Conservation (phyloP, 2,329 filamentous ascomycete species). For the Xylariaceae sp. region DNA sequence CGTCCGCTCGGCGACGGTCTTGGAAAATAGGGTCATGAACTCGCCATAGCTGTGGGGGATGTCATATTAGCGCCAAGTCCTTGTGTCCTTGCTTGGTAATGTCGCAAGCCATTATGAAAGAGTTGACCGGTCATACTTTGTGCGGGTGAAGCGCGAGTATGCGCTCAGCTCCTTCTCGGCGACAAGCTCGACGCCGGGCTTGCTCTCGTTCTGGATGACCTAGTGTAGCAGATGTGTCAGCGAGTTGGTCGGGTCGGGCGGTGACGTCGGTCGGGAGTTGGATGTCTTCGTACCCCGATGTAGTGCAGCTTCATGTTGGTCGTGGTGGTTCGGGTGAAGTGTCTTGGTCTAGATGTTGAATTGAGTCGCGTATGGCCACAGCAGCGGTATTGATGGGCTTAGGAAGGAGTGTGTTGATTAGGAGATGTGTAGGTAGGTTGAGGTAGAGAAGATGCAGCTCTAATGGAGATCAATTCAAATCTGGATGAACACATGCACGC, state of each 20-base stretch:
- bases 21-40: constrained; percentile 82
- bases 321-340: constrained; percentile 2
- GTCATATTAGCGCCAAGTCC: constrained; percentile 15
- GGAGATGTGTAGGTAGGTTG: no score
- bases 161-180: constrained; percentile 73
- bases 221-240: constrained; percentile 34
- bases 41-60: constrained; percentile 44
- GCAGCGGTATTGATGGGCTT: no score
- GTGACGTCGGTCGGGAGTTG: constrained; percentile 20
- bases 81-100: not conserved
- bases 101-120: not conserved
- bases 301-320: constrained; percentile 79
- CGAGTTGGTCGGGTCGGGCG: constrained; percentile 5
- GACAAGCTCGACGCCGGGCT: constrained; percentile 74
- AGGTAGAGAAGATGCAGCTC: no score
- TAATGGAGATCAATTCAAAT: no score
- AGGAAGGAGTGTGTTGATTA: no score
- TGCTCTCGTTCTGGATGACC: constrained; percentile 78
- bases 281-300: constrained; percentile 65
- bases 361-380: no score
- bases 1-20: constrained; percentile 84
- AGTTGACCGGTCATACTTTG: constrained; percentile 48
- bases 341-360: not conserved
- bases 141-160: constrained; percentile 77
- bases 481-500: not conserved